Percentiles rank a stretch among this genome's conserved stretches.
Conservation (phyloP, 2,329 filamentous ascomycete genomes). For the Paramyrothecium roridum region DNA sequence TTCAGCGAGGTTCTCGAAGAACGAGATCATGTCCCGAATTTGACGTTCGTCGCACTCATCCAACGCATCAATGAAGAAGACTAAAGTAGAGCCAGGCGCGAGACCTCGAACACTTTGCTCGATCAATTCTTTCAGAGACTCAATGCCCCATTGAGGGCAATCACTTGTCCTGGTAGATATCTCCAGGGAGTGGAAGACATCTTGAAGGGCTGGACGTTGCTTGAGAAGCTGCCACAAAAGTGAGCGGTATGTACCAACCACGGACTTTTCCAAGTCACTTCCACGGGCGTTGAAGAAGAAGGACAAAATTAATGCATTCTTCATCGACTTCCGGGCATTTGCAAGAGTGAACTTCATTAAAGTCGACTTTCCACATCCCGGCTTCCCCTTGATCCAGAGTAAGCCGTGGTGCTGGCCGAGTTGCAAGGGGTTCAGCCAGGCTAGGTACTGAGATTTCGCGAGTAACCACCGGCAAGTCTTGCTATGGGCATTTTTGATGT, state of each 20-base stretch:
- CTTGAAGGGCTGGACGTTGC: constrained; percentile 26
- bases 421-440: constrained; percentile 28
- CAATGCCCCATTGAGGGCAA: background rate
- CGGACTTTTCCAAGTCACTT: constrained; percentile 37
- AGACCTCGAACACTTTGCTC: constrained; percentile 9
- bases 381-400: constrained; percentile 45
- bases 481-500: constrained; percentile 30
- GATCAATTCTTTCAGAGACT: constrained; percentile 15
- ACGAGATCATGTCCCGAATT: background rate
- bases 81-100: background rate
- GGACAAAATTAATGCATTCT: constrained; percentile 24
- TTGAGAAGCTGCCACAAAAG: constrained; percentile 43
- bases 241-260: constrained; percentile 46
- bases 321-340: constrained; percentile 7
- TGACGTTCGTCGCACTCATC: constrained; percentile 1
- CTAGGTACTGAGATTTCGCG: constrained; percentile 22
- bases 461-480: constrained; percentile 40
- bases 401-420: constrained; percentile 32
- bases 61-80: background rate
- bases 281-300: constrained; percentile 51
- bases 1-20: background rate
- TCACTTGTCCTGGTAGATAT: background rate
- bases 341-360: constrained; percentile 37
- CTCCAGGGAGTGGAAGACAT: constrained; percentile 6
- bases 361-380: constrained; percentile 42